phyloP scores from a whole-genome alignment of 306 rosid species.

The Vigna trinervia region DNA sequence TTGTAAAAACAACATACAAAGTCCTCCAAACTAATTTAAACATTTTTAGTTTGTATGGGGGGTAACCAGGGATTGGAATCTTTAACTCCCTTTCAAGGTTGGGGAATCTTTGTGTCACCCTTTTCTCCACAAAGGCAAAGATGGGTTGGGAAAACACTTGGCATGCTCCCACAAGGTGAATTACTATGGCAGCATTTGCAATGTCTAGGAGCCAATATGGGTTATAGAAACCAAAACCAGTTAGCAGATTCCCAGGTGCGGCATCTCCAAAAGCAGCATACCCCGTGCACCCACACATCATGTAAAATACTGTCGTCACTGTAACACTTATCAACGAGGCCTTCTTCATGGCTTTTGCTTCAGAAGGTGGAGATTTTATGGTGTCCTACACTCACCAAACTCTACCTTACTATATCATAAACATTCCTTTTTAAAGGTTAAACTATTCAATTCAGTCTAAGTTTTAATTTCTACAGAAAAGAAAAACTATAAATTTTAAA shows the following conservation, averaged over 20 bases:
- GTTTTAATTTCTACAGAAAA: no score
- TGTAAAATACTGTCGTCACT: slow-evolving; percentile 72
- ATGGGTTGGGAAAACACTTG: no score
- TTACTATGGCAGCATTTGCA: slow-evolving; percentile 81
- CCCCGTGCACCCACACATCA: slow-evolving; percentile 83
- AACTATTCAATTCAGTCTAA: no score
- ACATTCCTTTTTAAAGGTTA: background rate
- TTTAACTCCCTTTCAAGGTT: slow-evolving; percentile 52
- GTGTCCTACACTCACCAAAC: no score
- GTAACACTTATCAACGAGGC: slow-evolving; percentile 62
- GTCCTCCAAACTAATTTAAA: slow-evolving; percentile 74
- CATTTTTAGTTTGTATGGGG: slow-evolving; percentile 52
- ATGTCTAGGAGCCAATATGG: slow-evolving; percentile 86
- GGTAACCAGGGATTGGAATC: slow-evolving; percentile 55
- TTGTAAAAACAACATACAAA: slow-evolving; percentile 64
- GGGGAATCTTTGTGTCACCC: slow-evolving; percentile 16
- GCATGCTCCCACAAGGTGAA: slow-evolving; percentile 82
- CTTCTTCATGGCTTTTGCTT: slow-evolving; percentile 84
- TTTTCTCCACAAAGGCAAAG: no score
- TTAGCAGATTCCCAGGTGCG: slow-evolving; percentile 82
- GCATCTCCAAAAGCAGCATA: slow-evolving; percentile 87
- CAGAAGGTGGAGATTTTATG: slow-evolving; percentile 77
- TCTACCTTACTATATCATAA: background rate
- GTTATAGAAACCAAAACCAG: slow-evolving; percentile 85
- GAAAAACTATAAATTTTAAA: no score